phyloP scores from a whole-genome alignment of 2,329 filamentous ascomycete species.

The Corynespora cassiicola region DNA sequence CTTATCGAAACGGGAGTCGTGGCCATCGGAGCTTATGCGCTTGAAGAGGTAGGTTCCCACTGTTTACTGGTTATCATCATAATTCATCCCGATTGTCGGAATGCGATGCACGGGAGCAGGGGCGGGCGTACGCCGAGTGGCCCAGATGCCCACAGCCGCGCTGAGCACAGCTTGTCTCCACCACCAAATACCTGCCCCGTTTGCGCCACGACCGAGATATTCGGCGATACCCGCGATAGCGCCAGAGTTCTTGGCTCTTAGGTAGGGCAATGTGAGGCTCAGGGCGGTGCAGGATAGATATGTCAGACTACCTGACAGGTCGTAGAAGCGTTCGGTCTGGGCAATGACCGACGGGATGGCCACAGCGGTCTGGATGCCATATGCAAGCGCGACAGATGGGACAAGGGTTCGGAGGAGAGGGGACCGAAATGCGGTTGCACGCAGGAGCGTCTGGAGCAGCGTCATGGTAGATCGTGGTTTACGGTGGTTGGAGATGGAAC shows the following conservation, averaged over 20 bases:
- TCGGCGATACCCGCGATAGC: conserved; percentile 43
- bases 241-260: conserved; percentile 61
- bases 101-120: conserved; percentile 1
- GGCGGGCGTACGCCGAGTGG: conserved; percentile 58
- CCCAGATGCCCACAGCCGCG: conserved; percentile 67
- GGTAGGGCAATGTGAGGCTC: conserved; percentile 66
- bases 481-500: background rate
- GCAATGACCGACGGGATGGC: conserved; percentile 67
- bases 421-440: conserved; percentile 65
- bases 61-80: conserved; percentile 30
- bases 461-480: conserved; percentile 28
- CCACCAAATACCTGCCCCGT: conserved; percentile 51
- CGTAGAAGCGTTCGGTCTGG: conserved; percentile 72
- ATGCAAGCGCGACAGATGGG: conserved; percentile 67
- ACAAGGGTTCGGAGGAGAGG: conserved; percentile 69
- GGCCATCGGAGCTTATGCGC: conserved; percentile 62
- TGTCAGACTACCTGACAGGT: conserved; percentile 70
- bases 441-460: conserved; percentile 58
- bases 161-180: conserved; percentile 67
- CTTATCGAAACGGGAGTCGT: conserved; percentile 65
- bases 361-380: conserved; percentile 67
- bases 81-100: conserved; percentile 1
- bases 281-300: conserved; percentile 70
- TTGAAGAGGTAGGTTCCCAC: conserved; percentile 71
- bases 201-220: conserved; percentile 31